Evolutionary conservation across 2,329 filamentous ascomycete species (phyloP), one percentile per base, ranked within the genome.

Genomic region (Aspergillus terreus): DNA sequence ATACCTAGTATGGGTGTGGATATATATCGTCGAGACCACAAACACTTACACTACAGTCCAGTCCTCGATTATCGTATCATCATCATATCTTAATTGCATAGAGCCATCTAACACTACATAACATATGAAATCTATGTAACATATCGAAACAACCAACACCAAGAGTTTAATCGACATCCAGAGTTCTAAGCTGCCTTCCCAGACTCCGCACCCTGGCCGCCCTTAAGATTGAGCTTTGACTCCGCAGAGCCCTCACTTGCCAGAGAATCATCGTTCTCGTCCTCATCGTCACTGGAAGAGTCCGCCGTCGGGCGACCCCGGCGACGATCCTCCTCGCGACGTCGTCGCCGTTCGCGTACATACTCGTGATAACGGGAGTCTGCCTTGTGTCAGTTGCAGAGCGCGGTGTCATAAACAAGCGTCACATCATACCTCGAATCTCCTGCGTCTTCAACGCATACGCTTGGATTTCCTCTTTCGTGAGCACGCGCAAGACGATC

Each of bases 401-500:
- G 4, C 23, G 3, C n/a, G 19, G 30, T 35, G 40, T 14, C 32
- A 17, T 43, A 6, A 3, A 9, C 12, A 21, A 11, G 40, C 11
- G 19, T 15, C 23, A 14, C 52, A 56, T 69, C 80, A 65, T 76
- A 90, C 87, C 88, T 82, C 91, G 82, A 55, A 96, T 82, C 64
- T 90, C 83, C 58, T 86, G 84, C 9, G 92, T 96, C 45, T 86
- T 87, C 56, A 85, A 82, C 11, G 91, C 90, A 66, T 95, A 91
- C 32, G 84, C 85, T 70, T 95, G 87, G 50, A 97, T 95, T 65
- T 97, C 91, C 60, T 95, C 89, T 70, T 88, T 89, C 44, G 84
- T 88, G 66, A 97, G 71, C 6, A 96, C 92, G 50, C 92, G 81
- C 50, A 97, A 78, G 2, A 96, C 91, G 68, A 96, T 96, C 53